Conservation (phyloP, 2,329 filamentous ascomycete genomes). For the Blastomyces silverae region DNA sequence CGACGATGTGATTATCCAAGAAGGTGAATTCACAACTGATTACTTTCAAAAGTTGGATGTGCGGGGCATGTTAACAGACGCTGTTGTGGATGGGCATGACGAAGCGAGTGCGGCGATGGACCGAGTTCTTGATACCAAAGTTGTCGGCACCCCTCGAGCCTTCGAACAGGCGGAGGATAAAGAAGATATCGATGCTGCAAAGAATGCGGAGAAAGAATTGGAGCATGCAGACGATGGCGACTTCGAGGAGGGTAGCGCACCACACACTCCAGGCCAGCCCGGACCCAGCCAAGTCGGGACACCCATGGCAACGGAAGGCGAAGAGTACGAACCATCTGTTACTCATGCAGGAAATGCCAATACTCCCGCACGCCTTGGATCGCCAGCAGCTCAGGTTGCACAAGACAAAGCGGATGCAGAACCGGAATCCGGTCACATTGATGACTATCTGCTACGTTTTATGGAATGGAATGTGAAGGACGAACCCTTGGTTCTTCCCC, state of each 20-base stretch:
- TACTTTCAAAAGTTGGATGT: conserved; percentile 76
- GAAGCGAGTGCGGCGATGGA: conserved; percentile 80
- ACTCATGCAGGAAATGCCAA: conserved; percentile 15
- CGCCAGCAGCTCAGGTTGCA: conserved; percentile 20
- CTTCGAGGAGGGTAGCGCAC: conserved; percentile 59
- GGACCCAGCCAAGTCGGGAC: conserved; percentile 31
- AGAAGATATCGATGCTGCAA: conserved; percentile 84
- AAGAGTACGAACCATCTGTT: conserved; percentile 25
- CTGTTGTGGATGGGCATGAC: conserved; percentile 54
- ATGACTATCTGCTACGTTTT: conserved; percentile 66
- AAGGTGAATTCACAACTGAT: conserved; percentile 95
- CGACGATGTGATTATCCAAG: conserved; percentile 96
- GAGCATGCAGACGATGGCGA: conserved; percentile 76
- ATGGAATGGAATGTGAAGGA: conserved; percentile 56
- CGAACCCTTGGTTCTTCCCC: conserved; percentile 43
- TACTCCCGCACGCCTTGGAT: conserved; percentile 24
- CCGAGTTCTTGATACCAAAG: conserved; percentile 65
- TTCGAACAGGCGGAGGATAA: conserved; percentile 87
- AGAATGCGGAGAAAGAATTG: conserved; percentile 80
- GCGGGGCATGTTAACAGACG: conserved; percentile 55
- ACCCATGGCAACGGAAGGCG: conserved; percentile 31
- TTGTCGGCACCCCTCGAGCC: conserved; percentile 60
- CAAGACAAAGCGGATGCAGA: conserved; percentile 34
- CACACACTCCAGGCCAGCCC: conserved; percentile 29
- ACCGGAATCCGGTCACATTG: conserved; percentile 54